Evolutionary conservation across 2,329 filamentous ascomycete species (phyloP), one percentile per base, ranked within the genome.

Genomic region (Ophiocordyceps camponoti-leonardi): DNA sequence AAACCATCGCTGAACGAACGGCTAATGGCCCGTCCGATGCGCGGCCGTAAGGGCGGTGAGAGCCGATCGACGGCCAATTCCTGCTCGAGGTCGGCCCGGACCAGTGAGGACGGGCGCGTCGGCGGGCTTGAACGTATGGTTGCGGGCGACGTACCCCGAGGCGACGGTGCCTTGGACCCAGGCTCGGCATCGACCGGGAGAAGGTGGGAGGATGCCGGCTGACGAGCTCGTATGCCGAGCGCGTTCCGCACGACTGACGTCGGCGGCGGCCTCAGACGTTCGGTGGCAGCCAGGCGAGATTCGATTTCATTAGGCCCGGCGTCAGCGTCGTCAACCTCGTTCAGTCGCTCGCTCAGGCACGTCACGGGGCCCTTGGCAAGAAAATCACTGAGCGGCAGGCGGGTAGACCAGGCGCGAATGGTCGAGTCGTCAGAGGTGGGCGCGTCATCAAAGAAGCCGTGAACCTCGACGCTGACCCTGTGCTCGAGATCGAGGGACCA

Each of bases 361-460:
- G 58, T 59, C 8, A 76, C 69, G 0, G 75, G 74, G 0, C 77
- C 77, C 22, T 71, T 72, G 4, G 60, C 56, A 1, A 80, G 53
- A 42, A 78, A 81, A 1, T 77, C 68, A 46, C 65, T 53, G 23
- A 77, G 59, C n/a, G 69, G 60, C 46, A 73, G 49, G 49, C 69
- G 64, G 19, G 67, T 68, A 41, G 73, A 64, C 62, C 75, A 73
- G 0, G 74, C 60, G 3, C 73, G 61, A 4, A 73, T 63, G 0
- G 63, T 65, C 1, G 46, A 43, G 13, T 22, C 44, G 12, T 45
- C 47, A 16, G 23, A 16, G 28, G 40, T n/a, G 14, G 47, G 48
- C 33, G 46, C 58, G 42, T 79, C 73, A 42, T 77, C 73, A 46
- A 78, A 80, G 53, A 80, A 81, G 0, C 75, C 76, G 42, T 66